phyloP scores from a whole-genome alignment of 2,329 filamentous ascomycete species.

The Thelonectria discophora region DNA sequence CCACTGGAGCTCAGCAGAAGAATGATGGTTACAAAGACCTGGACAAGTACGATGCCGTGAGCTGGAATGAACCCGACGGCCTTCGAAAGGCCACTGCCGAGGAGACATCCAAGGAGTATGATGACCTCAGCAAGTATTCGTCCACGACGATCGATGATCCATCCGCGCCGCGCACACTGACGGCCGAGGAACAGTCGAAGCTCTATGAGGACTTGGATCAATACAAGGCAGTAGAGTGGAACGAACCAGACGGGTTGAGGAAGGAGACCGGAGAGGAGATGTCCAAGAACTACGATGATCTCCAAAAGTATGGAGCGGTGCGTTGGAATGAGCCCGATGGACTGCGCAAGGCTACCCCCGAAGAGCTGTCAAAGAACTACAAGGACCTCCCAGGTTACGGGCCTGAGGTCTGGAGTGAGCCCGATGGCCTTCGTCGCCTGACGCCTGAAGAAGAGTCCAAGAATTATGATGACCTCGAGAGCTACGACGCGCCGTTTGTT shows the following conservation, averaged over 20 bases:
- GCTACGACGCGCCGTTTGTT: slow-evolving; percentile 49
- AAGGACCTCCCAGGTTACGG: slow-evolving; percentile 54
- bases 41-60: slow-evolving; percentile 49
- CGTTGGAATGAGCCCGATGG: slow-evolving; percentile 46
- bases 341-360: slow-evolving; percentile 41
- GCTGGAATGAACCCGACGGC: slow-evolving; percentile 44
- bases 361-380: slow-evolving; percentile 50
- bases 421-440: slow-evolving; percentile 42
- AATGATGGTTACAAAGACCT: slow-evolving; percentile 49
- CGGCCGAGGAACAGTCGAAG: slow-evolving; percentile 49
- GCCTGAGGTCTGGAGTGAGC: slow-evolving; percentile 44
- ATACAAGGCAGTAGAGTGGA: slow-evolving; percentile 48
- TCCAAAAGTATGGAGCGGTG: slow-evolving; percentile 46
- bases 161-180: slow-evolving; percentile 38
- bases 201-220: slow-evolving; percentile 52
- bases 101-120: slow-evolving; percentile 47
- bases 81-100: slow-evolving; percentile 33
- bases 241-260: slow-evolving; percentile 47
- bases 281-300: slow-evolving; percentile 50
- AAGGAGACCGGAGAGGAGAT: slow-evolving; percentile 45
- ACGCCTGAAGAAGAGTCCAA: slow-evolving; percentile 45
- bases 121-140: slow-evolving; percentile 49
- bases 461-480: slow-evolving; percentile 47
- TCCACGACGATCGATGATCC: slow-evolving; percentile 43
- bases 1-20: slow-evolving; percentile 34